Evolutionary conservation across 2,329 filamentous ascomycete species (phyloP), one percentile per base, ranked within the genome.

Genomic region (Raffaelea albimanens): DNA sequence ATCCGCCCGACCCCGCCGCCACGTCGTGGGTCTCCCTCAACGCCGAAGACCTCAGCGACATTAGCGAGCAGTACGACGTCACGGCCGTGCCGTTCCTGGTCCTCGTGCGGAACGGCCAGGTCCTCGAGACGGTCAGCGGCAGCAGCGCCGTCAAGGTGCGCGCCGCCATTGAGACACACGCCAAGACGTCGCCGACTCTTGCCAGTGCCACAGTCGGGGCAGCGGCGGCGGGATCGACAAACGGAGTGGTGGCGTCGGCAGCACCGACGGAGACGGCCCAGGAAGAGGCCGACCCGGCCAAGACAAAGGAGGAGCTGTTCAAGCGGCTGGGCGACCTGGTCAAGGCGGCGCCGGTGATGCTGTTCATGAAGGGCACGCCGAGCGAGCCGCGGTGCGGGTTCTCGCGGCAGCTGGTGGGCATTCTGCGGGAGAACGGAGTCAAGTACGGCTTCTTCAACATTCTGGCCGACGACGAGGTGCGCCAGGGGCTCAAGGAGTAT

Each of bases 381-480:
- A 90, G 96, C 70, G 87, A 81, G 52, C 93, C 93, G 19, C 90
- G 96, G 67, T 98, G 93, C 68, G 93, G 93, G 2, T 98, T 98
- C 68, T 95, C 87, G 56, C 75, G 91, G 56, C 89, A 96, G 69
- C 71, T 95, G 40, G 93, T 98, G 40, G 82, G 73, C 22, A 78
- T 98, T 42, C 69, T 98, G 58, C 79, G 93, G 45, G 91, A 97
- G 68, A 83, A 88, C 61, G 85, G 85, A 44, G 85, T 98, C 51
- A 88, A 95, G 63, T 98, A 97, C 64, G 93, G 93, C 19, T 98
- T 98, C 73, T 98, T 98, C 74, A 97, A 98, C 63, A 98, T 98
- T 54, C 68, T 98, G 58, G 93, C 93, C 53, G 93, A 98, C 63
- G 91, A 98, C 60, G 91, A 97, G 65, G 93, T 98, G 43, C 78